Base-by-base conservation (phyloP, 2,329 filamentous ascomycete genomes). In the Apiospora aurea region DNA sequence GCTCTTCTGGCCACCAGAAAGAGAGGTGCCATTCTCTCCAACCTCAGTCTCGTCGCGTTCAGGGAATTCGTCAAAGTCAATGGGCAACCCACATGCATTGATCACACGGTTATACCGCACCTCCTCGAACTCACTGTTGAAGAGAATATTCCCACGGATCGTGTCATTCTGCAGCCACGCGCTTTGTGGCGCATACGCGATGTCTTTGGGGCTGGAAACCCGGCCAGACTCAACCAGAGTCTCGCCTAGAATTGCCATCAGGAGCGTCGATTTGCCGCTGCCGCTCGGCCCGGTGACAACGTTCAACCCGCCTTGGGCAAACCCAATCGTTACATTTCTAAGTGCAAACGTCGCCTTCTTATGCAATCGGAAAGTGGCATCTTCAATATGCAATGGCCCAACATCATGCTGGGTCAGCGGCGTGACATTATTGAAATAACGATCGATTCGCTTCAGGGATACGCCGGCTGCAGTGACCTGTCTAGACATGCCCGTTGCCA, bases 131-230 rank as follows among this genome's bases (percentile, higher is more conserved):
- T 81, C 75, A 47, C 83, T 85, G 21, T 87, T 85, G 73, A 90
- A 90, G 2, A 89, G 76, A 61, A 90, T 86, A 69, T 90, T 90
- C 61, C 87, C 84, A 61, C 83, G 83, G 57, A 90, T 84, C 0
- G 86, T 87, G 44, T 87, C 87, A 71, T 88, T 89, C 75, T 89
- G 88, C 5, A 90, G 80, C 88, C 88, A 90, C 0, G 88, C 81
- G 2, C 86, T 86, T 72, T 90, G 88, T 1, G 88, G 88, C 8
- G 87, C 87, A 78, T 87, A 90, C 0, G 87, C 88, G 41, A 90
- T 82, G 71, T 89, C 88, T 26, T 81, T 80, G 0, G 87, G 87
- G 8, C 85, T 82, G 4, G 85, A 85, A 24, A 89, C 82, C 21
- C 78, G 77, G 21, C 87, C 88, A 3, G 75, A 75, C 70, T 88